These are phyloP conservation scores for Verticillium albo-atrum DNA, from an alignment of 2,329 filamentous ascomycete genomes.

Conservation along the genomic window DNA sequence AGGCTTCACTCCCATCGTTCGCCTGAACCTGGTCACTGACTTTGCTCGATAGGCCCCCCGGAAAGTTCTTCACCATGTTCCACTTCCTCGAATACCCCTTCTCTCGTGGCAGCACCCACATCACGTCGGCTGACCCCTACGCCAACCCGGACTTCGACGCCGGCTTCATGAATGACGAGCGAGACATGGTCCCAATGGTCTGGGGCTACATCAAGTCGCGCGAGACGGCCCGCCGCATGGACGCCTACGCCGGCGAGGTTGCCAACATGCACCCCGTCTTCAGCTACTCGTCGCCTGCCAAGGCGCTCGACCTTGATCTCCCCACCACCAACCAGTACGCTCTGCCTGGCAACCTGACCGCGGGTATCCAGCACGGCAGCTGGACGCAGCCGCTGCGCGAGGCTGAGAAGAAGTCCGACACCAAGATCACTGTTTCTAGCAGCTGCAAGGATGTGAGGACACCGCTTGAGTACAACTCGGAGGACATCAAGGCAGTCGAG, in stretches of 20 bases:
- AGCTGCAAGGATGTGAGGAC: conserved; percentile 57
- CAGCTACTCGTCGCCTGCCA: conserved; percentile 63
- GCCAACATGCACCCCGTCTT: conserved; percentile 67
- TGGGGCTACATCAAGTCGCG: conserved; percentile 82
- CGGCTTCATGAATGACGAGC: conserved; percentile 81
- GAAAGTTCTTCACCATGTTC: conserved; percentile 83
- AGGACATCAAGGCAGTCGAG: conserved; percentile 62
- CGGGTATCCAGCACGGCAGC: conserved; percentile 68
- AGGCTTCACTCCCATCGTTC: conserved; percentile 11
- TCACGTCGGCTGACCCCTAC: conserved; percentile 68
- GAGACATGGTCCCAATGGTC: conserved; percentile 80
- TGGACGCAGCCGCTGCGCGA: conserved; percentile 60
- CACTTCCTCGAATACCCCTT: conserved; percentile 77
- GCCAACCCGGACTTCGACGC: conserved; percentile 73
- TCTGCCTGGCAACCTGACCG: conserved; percentile 65
- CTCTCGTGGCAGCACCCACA: conserved; percentile 68
- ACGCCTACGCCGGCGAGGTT: conserved; percentile 72
- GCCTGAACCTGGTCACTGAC: conserved; percentile 20
- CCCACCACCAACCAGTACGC: conserved; percentile 72
- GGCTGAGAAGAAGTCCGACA: conserved; percentile 42
- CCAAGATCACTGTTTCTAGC: conserved; percentile 51
- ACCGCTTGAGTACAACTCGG: conserved; percentile 60
- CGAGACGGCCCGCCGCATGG: conserved; percentile 74
- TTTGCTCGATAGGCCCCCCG: conserved; percentile 57
- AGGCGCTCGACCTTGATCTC: conserved; percentile 69